These are phyloP conservation scores for Neophaeococcomyces aloes DNA, from an alignment of 2,329 filamentous ascomycete species.

Conservation along the genomic window DNA sequence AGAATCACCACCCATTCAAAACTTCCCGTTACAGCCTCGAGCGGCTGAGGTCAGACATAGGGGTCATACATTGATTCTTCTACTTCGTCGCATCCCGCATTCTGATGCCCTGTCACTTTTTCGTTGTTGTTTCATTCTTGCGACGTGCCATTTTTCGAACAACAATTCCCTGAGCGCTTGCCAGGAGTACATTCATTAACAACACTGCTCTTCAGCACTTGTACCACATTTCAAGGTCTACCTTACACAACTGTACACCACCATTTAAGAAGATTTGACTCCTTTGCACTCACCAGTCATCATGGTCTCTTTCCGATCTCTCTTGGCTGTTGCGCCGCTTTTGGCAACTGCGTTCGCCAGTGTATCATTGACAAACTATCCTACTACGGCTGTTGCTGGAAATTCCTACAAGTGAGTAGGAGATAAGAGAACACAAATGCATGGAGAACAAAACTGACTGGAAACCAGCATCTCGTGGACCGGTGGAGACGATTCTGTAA, in stretches of 20 bases:
- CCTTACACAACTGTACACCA: neutral
- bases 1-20: neutral
- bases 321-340: slow-evolving; percentile 39
- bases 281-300: neutral
- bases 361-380: slow-evolving; percentile 43
- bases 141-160: neutral
- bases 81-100: neutral
- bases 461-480: slow-evolving; percentile 39
- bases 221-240: neutral
- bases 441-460: slow-evolving; percentile 4
- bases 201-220: neutral
- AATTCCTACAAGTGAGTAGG: slow-evolving; percentile 24
- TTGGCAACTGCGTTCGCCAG: slow-evolving; percentile 36
- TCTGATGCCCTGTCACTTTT: neutral
- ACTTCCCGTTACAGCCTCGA: neutral
- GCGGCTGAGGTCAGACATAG: slow-evolving; percentile 3
- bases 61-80: slow-evolving; percentile 1
- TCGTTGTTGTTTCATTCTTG: neutral
- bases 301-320: slow-evolving; percentile 43
- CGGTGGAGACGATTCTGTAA: slow-evolving; percentile 28
- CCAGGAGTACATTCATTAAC: slow-evolving; percentile 8
- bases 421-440: no score
- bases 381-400: slow-evolving; percentile 40
- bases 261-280: neutral
- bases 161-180: neutral